These are phyloP conservation scores for Davidsoniella neocaledoniae DNA, from an alignment of 2,329 filamentous ascomycete species.

Conservation along the genomic window DNA sequence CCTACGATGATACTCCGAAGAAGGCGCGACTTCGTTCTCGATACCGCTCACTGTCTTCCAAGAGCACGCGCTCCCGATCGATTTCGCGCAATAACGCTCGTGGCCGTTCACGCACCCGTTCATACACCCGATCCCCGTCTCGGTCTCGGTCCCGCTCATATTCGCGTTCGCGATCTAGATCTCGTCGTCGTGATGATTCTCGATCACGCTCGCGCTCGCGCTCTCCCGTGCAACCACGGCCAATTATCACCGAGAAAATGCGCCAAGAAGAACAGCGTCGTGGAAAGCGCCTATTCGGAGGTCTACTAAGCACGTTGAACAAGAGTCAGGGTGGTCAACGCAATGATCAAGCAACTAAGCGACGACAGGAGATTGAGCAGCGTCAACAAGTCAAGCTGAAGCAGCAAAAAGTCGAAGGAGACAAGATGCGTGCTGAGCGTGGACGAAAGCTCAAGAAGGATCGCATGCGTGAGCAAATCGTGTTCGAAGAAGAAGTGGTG, in stretches of 20 bases:
- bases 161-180: not conserved
- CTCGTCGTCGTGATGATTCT: not conserved
- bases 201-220: not conserved
- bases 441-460: constrained; percentile 42
- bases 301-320: constrained; percentile 59
- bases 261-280: constrained; percentile 63
- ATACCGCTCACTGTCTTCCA: not conserved
- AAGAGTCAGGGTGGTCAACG: constrained; percentile 25
- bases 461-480: constrained; percentile 52
- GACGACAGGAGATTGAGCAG: constrained; percentile 64
- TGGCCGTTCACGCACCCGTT: not conserved
- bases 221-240: not conserved
- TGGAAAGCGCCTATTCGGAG: constrained; percentile 72
- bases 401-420: constrained; percentile 54
- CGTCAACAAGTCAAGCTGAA: constrained; percentile 62
- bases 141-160: not conserved
- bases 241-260: not conserved
- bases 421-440: constrained; percentile 48
- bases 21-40: constrained; percentile 5
- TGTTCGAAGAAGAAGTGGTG: constrained; percentile 63
- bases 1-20: constrained; percentile 1
- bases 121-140: not conserved
- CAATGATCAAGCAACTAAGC: constrained; percentile 24
- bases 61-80: not conserved
- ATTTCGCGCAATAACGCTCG: not conserved